A percentile compares a stretch with the other conserved stretches of the same genome.
Conservation (phyloP, 1,139 yeast species). For the Saccharomyces hybrid region DNA sequence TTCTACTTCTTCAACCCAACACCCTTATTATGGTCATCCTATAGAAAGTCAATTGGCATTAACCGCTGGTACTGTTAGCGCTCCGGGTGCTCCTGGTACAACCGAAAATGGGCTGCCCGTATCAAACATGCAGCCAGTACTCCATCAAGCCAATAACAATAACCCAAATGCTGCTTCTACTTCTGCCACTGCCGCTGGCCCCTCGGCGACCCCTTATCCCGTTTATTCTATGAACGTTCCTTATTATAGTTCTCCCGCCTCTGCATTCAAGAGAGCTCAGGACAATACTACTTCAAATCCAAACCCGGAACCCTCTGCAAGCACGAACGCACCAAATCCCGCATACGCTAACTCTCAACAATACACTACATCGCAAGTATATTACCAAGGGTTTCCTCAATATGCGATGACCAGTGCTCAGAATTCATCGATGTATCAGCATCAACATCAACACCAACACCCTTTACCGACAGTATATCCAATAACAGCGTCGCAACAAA, state of each 20-base stretch:
- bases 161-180: not conserved
- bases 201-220: conserved; percentile 7
- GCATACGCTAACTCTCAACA: not conserved
- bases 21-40: not conserved
- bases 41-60: not conserved
- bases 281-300: not conserved
- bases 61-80: not conserved
- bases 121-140: not conserved
- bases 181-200: too few relatives aligned
- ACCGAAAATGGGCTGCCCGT: not conserved
- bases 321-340: not conserved
- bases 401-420: not conserved
- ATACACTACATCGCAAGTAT: not conserved
- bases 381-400: not conserved
- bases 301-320: not conserved
- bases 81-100: not conserved
- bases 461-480: too few relatives aligned
- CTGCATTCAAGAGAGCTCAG: not conserved
- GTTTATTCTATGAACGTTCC: conserved; percentile 10
- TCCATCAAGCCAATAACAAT: not conserved
- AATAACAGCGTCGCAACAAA: too few relatives aligned
- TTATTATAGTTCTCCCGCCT: conserved; percentile 3
- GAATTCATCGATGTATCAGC: conserved; percentile 7
- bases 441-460: conserved; percentile 1
- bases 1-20: not conserved